Evolutionary conservation across 1,284 basidiomycete species (phyloP).

Genomic region (Phlebopus sp.): DNA sequence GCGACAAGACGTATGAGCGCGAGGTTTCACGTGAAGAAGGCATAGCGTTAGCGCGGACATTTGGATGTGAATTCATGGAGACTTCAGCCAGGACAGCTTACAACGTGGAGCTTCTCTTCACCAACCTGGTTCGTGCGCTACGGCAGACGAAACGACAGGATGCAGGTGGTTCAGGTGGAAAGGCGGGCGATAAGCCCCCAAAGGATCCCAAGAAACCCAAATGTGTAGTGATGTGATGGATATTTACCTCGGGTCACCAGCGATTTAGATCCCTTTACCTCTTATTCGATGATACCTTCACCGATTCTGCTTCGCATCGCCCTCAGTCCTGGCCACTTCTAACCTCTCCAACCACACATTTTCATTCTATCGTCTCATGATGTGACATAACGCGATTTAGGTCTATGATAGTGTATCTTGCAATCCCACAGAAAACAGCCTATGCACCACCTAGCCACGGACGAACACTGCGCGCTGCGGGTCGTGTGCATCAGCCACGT

Average conservation of each 20-base stretch:
- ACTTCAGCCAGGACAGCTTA: slow-evolving; percentile 94
- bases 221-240: slow-evolving; percentile 77
- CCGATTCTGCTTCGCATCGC: slow-evolving; percentile 35
- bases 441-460: slow-evolving; percentile 11
- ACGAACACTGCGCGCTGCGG: slow-evolving; percentile 10
- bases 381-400: slow-evolving; percentile 40
- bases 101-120: slow-evolving; percentile 95
- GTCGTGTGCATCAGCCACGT: slow-evolving; percentile 15
- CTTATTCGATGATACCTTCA: slow-evolving; percentile 74
- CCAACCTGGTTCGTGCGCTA: slow-evolving; percentile 85
- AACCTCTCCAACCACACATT: slow-evolving; percentile 30
- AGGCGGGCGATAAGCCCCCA: slow-evolving; percentile 29
- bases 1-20: slow-evolving; percentile 81
- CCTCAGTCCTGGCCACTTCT: slow-evolving; percentile 32
- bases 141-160: slow-evolving; percentile 53
- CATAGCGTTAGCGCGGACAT: slow-evolving; percentile 75
- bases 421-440: slow-evolving; percentile 33
- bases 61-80: slow-evolving; percentile 95
- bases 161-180: slow-evolving; percentile 30
- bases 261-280: slow-evolving; percentile 64
- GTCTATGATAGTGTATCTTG: slow-evolving; percentile 37
- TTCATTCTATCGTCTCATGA: slow-evolving; percentile 33
- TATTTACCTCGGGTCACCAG: slow-evolving; percentile 52
- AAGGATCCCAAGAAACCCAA: slow-evolving; percentile 49
- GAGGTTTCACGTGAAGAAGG: slow-evolving; percentile 92